Evolutionary conservation across 805 yeast genomes (phyloP).

Genomic region (Vanderwaltozyma verrucispora): DNA sequence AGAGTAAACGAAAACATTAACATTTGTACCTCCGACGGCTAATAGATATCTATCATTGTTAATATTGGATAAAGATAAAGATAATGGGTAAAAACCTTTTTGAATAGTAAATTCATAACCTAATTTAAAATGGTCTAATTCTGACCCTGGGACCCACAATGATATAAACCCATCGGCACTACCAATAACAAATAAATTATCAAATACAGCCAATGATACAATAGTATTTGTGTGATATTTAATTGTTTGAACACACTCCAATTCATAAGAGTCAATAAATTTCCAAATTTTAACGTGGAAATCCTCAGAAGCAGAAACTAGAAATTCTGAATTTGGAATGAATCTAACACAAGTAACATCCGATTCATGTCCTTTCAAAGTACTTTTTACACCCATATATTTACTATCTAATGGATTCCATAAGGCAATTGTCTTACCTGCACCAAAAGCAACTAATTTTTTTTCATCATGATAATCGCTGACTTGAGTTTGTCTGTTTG

Average conservation of each 20-base stretch:
- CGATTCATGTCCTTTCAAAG: constrained; percentile 51
- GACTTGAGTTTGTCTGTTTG: constrained; percentile 54
- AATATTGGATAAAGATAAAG: constrained; percentile 19
- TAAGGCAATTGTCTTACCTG: constrained; percentile 52
- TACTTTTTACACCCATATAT: constrained; percentile 38
- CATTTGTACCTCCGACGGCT: constrained; percentile 66
- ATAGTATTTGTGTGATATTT: constrained; percentile 41
- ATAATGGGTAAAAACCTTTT: constrained; percentile 21
- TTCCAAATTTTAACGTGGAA: constrained; percentile 53
- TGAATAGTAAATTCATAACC: constrained; percentile 18
- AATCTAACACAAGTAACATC: constrained; percentile 61
- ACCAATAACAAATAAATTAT: constrained; percentile 44
- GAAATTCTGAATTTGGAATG: constrained; percentile 33
- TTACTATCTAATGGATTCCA: constrained; percentile 46
- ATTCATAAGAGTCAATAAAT: constrained; percentile 8
- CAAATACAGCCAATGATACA: constrained; percentile 40
- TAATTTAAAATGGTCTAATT: constrained; percentile 10
- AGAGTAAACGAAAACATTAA: constrained; percentile 43
- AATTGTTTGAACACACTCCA: constrained; percentile 25
- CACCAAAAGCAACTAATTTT: constrained; percentile 57
- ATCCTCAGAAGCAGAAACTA: constrained; percentile 65
- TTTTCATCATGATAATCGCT: constrained; percentile 38
- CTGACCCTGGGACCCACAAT: constrained; percentile 35
- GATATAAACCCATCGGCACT: constrained; percentile 50
- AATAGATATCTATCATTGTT: constrained; percentile 33